Base-by-base conservation (phyloP, 208 protist species). In the Leishmania lainsoni region DNA sequence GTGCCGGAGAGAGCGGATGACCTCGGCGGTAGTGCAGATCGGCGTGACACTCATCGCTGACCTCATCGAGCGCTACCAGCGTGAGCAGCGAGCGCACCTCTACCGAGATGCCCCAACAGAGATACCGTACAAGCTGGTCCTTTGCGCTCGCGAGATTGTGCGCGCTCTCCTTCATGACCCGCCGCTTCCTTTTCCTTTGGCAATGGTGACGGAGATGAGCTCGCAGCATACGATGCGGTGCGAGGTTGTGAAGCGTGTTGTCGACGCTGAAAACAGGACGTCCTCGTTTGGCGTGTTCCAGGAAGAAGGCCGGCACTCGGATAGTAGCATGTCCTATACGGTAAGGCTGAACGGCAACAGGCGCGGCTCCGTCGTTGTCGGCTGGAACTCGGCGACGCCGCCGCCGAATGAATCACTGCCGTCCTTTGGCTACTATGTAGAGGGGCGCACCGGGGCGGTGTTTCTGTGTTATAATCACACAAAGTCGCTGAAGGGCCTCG, bases 31-130 rank as follows among this genome's bases (percentile, higher is more conserved):
- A 14, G 93, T 96, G 56, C 94, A 98, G 78, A 90, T 95, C 61
- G 94, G 93, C 56, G 91, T 96, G n/a, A 92, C 87, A 10, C 76
- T 98, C 22, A 83, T 98, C 14, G 90, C 91, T 8, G 90, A 95
- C 78, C 82, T 98, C n/a, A 88, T 92, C 66, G 77, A 87, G 75
- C 90, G 94, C 20, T 97, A 96, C 76, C 81, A 85, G 75, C 73
- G 78, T 16, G 84, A 89, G 63, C 83, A 88, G n/a, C 89, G 90
- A 3, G 76, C 52, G 61, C 42, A 81, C 49, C 85, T 65, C 26
- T 82, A 80, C 68, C 74, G 39, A 54, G 78, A 86, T 29, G 82
- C 74, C 0, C 82, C 78, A 8, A 12, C 74, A 35, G 82, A 86
- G 56, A 90, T 98, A n/a, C 94, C 94, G 39, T 98, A 93, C 83